These are phyloP conservation scores for Neurospora sp. DNA, from an alignment of 2,329 filamentous ascomycete genomes.

Conservation along the genomic window DNA sequence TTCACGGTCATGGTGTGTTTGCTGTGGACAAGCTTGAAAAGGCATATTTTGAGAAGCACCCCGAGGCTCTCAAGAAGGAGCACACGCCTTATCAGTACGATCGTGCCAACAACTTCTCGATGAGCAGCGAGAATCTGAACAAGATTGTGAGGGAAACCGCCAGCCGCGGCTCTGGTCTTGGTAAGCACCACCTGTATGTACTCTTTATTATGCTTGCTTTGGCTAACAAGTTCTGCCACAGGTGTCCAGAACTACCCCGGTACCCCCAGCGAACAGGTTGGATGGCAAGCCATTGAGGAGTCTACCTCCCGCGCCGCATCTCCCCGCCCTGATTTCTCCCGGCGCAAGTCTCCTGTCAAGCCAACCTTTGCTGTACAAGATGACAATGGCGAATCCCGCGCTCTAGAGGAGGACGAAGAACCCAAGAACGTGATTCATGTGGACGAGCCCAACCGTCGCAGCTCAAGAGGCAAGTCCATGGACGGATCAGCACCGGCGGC, in stretches of 20 bases:
- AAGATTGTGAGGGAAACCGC: conserved; percentile 72
- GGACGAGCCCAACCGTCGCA: conserved; percentile 50
- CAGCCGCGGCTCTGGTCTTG: conserved; percentile 40
- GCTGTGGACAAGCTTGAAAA: conserved; percentile 77
- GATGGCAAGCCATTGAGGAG: conserved; percentile 78
- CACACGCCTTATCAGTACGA: conserved; percentile 47
- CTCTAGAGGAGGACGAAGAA: conserved; percentile 39
- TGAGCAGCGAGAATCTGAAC: conserved; percentile 85
- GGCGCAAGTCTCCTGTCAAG: conserved; percentile 28
- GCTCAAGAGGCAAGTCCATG: conserved; percentile 25
- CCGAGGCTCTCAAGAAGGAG: conserved; percentile 69
- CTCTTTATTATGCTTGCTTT: conserved; percentile 13
- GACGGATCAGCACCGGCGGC: conserved; percentile 31
- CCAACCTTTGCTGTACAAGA: conserved; percentile 20
- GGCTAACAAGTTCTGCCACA: conserved; percentile 31
- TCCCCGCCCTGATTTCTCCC: conserved; percentile 44
- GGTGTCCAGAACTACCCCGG: conserved; percentile 54
- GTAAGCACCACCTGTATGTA: conserved; percentile 27
- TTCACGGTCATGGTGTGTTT: conserved; percentile 75
- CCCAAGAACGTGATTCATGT: conserved; percentile 56
- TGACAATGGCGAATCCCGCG: conserved; percentile 17
- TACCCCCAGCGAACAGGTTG: conserved; percentile 84
- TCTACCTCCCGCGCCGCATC: conserved; percentile 68
- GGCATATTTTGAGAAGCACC: conserved; percentile 88
- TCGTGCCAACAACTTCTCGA: conserved; percentile 61